Conservation (phyloP, 2,329 filamentous ascomycete species). For the Delphinella strobiligena region DNA sequence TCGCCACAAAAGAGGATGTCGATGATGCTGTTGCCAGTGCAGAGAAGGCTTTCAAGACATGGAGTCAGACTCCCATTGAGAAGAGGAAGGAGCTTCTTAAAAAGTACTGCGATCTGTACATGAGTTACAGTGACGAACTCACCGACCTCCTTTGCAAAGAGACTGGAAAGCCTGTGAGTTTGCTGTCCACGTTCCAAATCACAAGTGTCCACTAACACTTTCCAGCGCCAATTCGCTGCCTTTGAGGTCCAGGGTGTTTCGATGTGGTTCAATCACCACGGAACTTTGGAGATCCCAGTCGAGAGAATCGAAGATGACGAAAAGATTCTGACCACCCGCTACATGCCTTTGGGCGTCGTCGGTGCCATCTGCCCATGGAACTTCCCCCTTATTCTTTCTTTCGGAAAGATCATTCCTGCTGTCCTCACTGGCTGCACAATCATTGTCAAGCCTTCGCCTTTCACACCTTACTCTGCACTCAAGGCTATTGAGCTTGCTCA, state of each 20-base stretch:
- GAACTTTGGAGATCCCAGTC: slow-evolving; percentile 22
- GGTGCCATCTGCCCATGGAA: slow-evolving; percentile 37
- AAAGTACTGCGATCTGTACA: slow-evolving; percentile 22
- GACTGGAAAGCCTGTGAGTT: slow-evolving; percentile 26
- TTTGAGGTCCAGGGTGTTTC: slow-evolving; percentile 26
- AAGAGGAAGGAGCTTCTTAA: slow-evolving; percentile 24
- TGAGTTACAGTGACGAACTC: slow-evolving; percentile 22
- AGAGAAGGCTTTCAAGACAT: slow-evolving; percentile 25
- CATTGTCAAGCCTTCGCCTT: slow-evolving; percentile 32
- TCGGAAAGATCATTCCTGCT: slow-evolving; percentile 45
- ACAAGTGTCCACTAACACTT: slow-evolving; percentile 9
- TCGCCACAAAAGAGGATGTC: slow-evolving; percentile 25
- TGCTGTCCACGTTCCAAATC: too few species aligned
- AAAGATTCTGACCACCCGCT: slow-evolving; percentile 34
- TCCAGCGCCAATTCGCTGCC: slow-evolving; percentile 27
- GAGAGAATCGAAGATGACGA: slow-evolving; percentile 34
- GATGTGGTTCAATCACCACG: slow-evolving; percentile 27
- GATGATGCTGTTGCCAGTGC: slow-evolving; percentile 25
- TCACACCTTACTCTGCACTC: slow-evolving; percentile 45
- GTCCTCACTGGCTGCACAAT: slow-evolving; percentile 37
- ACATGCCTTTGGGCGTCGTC: slow-evolving; percentile 36
- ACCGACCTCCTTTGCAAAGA: slow-evolving; percentile 23
- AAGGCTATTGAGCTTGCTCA: slow-evolving; percentile 50
- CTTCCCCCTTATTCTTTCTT: slow-evolving; percentile 40
- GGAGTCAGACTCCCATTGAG: slow-evolving; percentile 20